Base-by-base conservation (phyloP, 2,329 filamentous ascomycete genomes). In the Cercospora citrullina region DNA sequence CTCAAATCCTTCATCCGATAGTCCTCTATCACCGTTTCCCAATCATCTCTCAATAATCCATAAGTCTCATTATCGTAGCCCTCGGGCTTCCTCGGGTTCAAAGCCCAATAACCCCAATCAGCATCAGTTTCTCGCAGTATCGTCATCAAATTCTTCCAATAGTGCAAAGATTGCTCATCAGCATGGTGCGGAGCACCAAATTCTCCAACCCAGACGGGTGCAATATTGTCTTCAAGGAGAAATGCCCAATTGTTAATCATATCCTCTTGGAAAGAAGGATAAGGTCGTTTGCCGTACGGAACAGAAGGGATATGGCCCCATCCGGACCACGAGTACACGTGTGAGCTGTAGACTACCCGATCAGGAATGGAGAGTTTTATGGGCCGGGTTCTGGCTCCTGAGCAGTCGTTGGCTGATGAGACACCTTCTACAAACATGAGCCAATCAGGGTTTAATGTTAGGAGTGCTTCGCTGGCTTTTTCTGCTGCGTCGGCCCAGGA, bases 241-340 rank as follows among this genome's bases (percentile, higher is more conserved):
- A 88, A 91, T 2, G 81, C 88, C 89, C 89, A 91, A 77, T 90
- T 90, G 69, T 82, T 77, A 28, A 84, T 81, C 89, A 91, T 90
- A 62, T 87, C 82, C 64, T 81, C 77, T 28, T 83, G 85, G 74
- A 91, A 91, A n/a, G 86, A 87, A 10, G 81, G 79, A 76, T 90
- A 91, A 31, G 80, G 80, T 5, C 89, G 85, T 77, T 86, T 85
- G 8, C 85, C 82, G 76, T 88, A 91, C 4, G 87, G 84, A 2
- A 87, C 85, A 42, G 88, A 88, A 2, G 72, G 69, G 2, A 71
- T 69, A 9, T 73, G 69, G n/a, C 69, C 69, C 89, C 89, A 91
- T 65, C 89, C 89, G 16, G 87, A 90, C 89, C 89, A 91, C 33
- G 83, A 81, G 76, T 91, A 91, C 23, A 90, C 88, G 76, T 91